Evolutionary conservation across 768 basidiomycete species (phyloP).

Genomic region (Mycena belliarum): DNA sequence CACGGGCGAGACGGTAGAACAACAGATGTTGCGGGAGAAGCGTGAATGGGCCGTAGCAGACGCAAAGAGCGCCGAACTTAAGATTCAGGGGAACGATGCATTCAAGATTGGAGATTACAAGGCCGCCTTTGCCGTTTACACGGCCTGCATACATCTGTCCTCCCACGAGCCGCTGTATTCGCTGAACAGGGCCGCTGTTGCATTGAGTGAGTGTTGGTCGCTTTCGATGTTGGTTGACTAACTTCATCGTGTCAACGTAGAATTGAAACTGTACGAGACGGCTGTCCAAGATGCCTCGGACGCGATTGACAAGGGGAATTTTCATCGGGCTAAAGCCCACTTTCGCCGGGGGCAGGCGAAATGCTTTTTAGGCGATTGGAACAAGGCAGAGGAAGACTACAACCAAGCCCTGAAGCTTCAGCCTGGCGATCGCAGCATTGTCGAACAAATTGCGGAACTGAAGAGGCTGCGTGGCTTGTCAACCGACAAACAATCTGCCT

Average conservation of each 20-base stretch:
- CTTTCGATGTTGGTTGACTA: background rate
- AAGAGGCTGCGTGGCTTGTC: conserved; percentile 9
- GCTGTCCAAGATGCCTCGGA: conserved; percentile 8
- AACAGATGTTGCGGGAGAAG: conserved; percentile 6
- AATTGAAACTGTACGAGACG: conserved; percentile 11
- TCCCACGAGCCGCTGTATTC: conserved; percentile 19
- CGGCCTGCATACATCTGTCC: conserved; percentile 12
- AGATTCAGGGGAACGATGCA: conserved; percentile 16
- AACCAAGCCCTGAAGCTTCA: conserved; percentile 4
- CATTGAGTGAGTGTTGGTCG: conserved; percentile 12
- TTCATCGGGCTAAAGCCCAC: conserved; percentile 17
- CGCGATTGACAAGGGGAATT: conserved; percentile 5
- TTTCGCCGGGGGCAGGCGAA: conserved; percentile 18
- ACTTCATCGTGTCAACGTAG: background rate
- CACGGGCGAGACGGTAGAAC: background rate
- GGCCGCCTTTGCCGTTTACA: conserved; percentile 17
- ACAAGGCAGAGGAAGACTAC: conserved; percentile 12
- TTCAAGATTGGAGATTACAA: conserved; percentile 3
- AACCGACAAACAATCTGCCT: background rate
- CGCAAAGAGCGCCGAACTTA: conserved; percentile 7
- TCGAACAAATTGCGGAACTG: conserved; percentile 4
- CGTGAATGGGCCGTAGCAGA: conserved; percentile 6
- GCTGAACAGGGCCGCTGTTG: conserved; percentile 20
- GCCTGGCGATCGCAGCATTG: conserved; percentile 5
- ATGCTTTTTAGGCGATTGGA: conserved; percentile 10